Conservation (phyloP, 169 alveolate genomes). For the Eimeria sp. region DNA sequence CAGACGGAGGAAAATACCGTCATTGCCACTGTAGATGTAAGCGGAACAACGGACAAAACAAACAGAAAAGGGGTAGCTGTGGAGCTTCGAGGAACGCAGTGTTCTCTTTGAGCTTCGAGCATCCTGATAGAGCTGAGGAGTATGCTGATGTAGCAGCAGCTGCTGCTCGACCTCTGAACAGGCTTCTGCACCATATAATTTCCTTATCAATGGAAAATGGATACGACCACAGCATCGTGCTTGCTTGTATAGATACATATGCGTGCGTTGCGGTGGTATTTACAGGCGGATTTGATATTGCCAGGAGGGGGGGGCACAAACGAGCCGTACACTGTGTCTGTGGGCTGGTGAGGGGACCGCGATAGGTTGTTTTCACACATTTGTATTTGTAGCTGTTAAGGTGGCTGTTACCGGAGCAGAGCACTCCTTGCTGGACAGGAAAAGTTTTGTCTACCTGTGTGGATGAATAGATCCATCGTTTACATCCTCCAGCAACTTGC, state of each 20-base stretch:
- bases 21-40: slow-evolving; percentile 43
- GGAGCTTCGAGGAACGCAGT: too few relatives aligned
- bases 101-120: too few relatives aligned
- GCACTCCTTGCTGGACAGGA: too few relatives aligned
- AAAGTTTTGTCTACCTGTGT: too few relatives aligned
- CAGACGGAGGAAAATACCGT: slow-evolving; percentile 54
- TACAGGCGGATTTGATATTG: slow-evolving; percentile 34
- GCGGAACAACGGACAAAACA: not conserved
- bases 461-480: too few relatives aligned
- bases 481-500: not conserved
- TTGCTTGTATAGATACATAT: not conserved
- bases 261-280: not conserved
- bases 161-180: too few relatives aligned
- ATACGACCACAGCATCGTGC: too few relatives aligned
- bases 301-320: slow-evolving; percentile 42
- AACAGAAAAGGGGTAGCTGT: not conserved
- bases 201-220: too few relatives aligned
- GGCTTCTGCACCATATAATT: too few relatives aligned
- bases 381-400: not conserved
- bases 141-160: too few relatives aligned
- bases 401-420: too few relatives aligned
- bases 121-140: too few relatives aligned
- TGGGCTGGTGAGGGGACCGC: slow-evolving; percentile 43
- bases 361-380: not conserved
- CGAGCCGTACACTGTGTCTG: slow-evolving; percentile 39